phyloP scores from a whole-genome alignment of 129 eudicot genomes.

The Artemisia annua region DNA sequence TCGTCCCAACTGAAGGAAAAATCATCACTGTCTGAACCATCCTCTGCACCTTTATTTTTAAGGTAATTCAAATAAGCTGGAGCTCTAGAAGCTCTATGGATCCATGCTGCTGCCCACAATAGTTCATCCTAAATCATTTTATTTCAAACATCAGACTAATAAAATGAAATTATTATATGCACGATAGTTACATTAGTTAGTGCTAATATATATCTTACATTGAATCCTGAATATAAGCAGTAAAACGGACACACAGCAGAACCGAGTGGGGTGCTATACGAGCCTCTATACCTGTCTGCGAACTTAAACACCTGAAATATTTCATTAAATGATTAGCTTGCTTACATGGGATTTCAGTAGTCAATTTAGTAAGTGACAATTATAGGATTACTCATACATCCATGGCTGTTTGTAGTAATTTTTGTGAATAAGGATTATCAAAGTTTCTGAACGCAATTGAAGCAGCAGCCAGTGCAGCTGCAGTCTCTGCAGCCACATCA shows the following conservation, averaged over 20 bases:
- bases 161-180: no score
- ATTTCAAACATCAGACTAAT: neutral
- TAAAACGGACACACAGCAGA: slow-evolving; percentile 85
- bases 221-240: slow-evolving; percentile 88
- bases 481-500: slow-evolving; percentile 92
- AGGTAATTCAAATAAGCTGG: neutral
- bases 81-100: slow-evolving; percentile 48
- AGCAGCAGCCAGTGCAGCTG: slow-evolving; percentile 88
- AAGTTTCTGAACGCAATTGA: slow-evolving; percentile 74
- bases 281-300: slow-evolving; percentile 75
- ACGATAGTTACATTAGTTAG: neutral
- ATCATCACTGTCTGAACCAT: slow-evolving; percentile 34
- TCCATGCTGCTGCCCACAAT: slow-evolving; percentile 94
- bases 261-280: slow-evolving; percentile 68
- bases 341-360: neutral
- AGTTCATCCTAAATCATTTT: slow-evolving; percentile 64
- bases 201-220: slow-evolving; percentile 38
- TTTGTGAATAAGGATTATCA: slow-evolving; percentile 66
- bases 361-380: neutral
- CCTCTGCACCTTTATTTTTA: slow-evolving; percentile 27
- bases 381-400: slow-evolving; percentile 29
- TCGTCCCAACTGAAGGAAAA: slow-evolving; percentile 94
- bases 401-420: slow-evolving; percentile 58
- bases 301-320: slow-evolving; percentile 67
- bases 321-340: slow-evolving; percentile 1